phyloP scores from a whole-genome alignment of 192 early-diverging fungal genomes.

The Obelidium mucronatum region DNA sequence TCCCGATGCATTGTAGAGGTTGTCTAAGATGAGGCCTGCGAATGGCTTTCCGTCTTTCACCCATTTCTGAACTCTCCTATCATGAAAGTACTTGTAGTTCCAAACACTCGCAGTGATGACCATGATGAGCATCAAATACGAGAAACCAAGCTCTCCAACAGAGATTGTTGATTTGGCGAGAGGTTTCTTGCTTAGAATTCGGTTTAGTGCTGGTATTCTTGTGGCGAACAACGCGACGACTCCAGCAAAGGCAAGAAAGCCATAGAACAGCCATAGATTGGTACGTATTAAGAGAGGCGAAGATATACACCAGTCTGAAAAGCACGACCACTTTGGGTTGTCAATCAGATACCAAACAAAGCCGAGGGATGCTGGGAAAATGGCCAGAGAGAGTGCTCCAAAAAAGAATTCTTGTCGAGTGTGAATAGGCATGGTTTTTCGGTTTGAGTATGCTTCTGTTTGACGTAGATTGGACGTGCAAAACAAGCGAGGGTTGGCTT shows the following conservation, averaged over 20 bases:
- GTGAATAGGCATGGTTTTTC: background rate
- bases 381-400: background rate
- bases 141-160: slow-evolving; percentile 3
- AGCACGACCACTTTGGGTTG: background rate
- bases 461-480: too few relatives aligned
- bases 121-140: background rate
- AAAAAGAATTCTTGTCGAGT: background rate
- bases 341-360: background rate
- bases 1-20: slow-evolving; percentile 10
- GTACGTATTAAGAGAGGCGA: too few relatives aligned
- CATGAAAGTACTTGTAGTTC: background rate
- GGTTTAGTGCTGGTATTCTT: background rate
- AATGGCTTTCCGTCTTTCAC: background rate
- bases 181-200: background rate
- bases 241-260: too few relatives aligned
- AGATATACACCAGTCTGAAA: slow-evolving; percentile 1
- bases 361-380: background rate
- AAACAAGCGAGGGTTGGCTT: too few relatives aligned
- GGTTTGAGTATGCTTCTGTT: too few relatives aligned
- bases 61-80: background rate
- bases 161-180: background rate
- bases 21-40: too few relatives aligned
- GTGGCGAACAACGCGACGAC: background rate
- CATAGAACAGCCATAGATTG: too few relatives aligned
- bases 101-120: too few relatives aligned